Percentiles rank a stretch among this genome's conserved stretches.
These are phyloP conservation scores for Podila horticola DNA, from an alignment of 192 early-diverging fungal species.

Conservation along the genomic window DNA sequence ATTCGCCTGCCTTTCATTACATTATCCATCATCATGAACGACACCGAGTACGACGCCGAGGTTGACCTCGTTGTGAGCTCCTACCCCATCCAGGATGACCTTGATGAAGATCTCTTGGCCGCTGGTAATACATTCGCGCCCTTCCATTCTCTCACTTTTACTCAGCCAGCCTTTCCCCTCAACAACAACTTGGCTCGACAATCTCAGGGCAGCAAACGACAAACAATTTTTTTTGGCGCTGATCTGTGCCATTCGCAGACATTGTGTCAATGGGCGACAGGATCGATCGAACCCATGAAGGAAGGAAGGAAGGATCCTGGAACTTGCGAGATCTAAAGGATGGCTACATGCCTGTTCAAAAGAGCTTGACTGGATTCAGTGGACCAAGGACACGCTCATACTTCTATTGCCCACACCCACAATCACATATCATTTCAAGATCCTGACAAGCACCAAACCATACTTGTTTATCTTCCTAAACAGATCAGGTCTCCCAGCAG, in stretches of 20 bases:
- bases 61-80: conserved; percentile 51
- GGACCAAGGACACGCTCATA: too few relatives aligned
- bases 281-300: too few relatives aligned
- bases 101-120: conserved; percentile 52
- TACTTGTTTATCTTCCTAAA: background rate
- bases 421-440: too few relatives aligned
- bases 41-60: conserved; percentile 50
- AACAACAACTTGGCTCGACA: background rate
- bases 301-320: too few relatives aligned
- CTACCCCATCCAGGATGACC: conserved; percentile 52
- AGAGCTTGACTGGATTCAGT: too few relatives aligned
- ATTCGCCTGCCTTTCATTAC: background rate
- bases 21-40: conserved; percentile 41
- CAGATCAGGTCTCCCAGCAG: conserved; percentile 48
- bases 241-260: too few relatives aligned
- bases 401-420: too few relatives aligned
- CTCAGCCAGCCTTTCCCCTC: background rate
- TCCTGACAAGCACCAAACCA: too few relatives aligned
- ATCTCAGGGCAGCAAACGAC: conserved; percentile 1
- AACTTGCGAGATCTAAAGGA: too few relatives aligned
- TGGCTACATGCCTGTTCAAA: too few relatives aligned
- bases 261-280: too few relatives aligned
- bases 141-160: background rate
- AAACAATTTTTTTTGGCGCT: background rate
- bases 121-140: conserved; percentile 34